Percentiles rank a stretch among this genome's conserved stretches.
These are phyloP conservation scores for Nicotiana attenuata DNA, from an alignment of 257 asterid species.

Conservation along the genomic window DNA sequence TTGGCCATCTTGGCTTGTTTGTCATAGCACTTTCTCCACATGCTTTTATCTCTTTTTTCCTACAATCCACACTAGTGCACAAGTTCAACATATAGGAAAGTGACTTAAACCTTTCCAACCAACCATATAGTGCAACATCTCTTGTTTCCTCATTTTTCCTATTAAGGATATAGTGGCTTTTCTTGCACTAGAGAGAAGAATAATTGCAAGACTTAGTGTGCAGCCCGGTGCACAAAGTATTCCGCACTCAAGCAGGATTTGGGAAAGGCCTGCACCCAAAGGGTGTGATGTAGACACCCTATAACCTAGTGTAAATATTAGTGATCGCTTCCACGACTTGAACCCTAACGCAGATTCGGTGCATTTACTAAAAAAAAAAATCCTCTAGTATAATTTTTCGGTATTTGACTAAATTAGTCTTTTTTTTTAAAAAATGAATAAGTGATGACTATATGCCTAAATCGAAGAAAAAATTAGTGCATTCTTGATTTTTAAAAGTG, in stretches of 20 bases:
- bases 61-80: background rate
- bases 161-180: background rate
- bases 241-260: no score
- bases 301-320: no score
- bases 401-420: background rate
- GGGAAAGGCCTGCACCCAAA: rapidly evolving
- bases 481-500: no score
- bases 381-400: no score
- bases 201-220: no score
- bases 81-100: background rate
- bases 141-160: background rate
- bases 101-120: background rate
- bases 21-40: background rate
- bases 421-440: no score
- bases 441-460: no score
- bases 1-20: background rate
- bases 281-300: rapidly evolving
- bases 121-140: background rate
- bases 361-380: no score
- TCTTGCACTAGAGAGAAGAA: background rate
- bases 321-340: rapidly evolving
- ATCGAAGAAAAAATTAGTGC: no score
- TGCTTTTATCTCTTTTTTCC: background rate
- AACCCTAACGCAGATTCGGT: no score
- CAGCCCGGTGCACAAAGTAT: no score